Base-by-base conservation (phyloP, 192 early-diverging fungal species). In the Geosiphon pyriformis region DNA sequence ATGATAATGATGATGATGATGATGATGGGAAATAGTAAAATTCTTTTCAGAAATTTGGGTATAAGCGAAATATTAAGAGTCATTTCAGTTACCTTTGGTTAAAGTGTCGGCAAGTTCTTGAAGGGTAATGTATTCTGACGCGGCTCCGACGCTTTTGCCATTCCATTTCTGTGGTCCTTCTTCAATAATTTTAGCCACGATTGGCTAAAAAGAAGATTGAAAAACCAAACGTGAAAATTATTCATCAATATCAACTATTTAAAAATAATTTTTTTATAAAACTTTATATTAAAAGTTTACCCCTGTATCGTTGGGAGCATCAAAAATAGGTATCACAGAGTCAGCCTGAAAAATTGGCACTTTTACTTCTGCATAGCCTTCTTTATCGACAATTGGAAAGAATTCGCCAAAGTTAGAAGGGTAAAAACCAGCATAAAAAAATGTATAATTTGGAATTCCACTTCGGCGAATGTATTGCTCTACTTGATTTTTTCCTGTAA, bases 151-250 rank as follows among this genome's bases (percentile, higher is more conserved):
- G 26, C 31, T 56, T 26, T 12, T 56, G 18, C 29, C 54, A 25
- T 56, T 56, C 54, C 54, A 56, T 12, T 56, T 56, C 18, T 26
- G 26, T 26, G 54, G 54, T 26, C 54, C 54, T 29, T 56, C 54
- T 26, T 31, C 54, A 56, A 56, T 56, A 29, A 56, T 4, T 56
- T 56, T 56, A 4, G 54, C 54, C 18, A 56, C 54, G 31, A 56
- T 26, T 0, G 54, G 54, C 54, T 56, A 26, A 56, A 15, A 56
- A 26, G 12, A 31, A 25, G 17, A 15, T n/a, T 2, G 4, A 26
- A 27, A 27, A 0, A n/a, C n/a, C n/a, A n/a, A n/a, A n/a, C n/a
- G n/a, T n/a, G n/a, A n/a, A n/a, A n/a, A n/a, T n/a, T n/a, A n/a
- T n/a, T n/a, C n/a, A n/a, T n/a, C n/a, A n/a, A n/a, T n/a, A n/a